Evolutionary conservation across 2,329 filamentous ascomycete species (phyloP), one percentile per base, ranked within the genome.

Genomic region (Sarocladiaceae sp.): DNA sequence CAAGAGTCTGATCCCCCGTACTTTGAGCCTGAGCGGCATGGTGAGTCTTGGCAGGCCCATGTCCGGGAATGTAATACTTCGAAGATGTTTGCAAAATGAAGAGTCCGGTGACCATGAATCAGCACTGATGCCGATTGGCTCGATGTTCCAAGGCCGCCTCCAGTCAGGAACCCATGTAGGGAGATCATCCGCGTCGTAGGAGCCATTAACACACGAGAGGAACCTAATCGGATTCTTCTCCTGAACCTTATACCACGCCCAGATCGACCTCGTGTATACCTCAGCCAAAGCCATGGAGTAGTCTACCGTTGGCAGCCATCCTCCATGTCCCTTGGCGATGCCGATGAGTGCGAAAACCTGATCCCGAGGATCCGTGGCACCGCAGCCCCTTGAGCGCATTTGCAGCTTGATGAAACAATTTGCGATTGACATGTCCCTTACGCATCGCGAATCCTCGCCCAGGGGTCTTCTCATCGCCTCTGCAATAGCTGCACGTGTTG

Each of bases 101-200:
- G 7, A 7, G 7, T 33, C 32, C 7, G 11, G 32, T 33, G 9
- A 9, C 10, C 32, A 16, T 9, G 26, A 9, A 7, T 33, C 15
- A 16, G 16, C 7, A 7, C 7, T 33, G 9, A 15, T 16, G 15
- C 9, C 15, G 32, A 33, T 9, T 10, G 32, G 32, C 32, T 16
- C 32, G 7, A 33, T 33, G 9, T 10, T 33, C 16, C 16, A 33
- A 6, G 32, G 32, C 15, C 32, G 9, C 16, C 32, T 59, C 63
- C 53, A 63, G 59, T 46, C 39, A 13, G 45, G 39, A 3, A 37
- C 45, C 45, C 45, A 46, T 7, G 39, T 33, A 4, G 45, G 45
- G 3, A 46, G 29, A 9, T 43, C 40, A 12, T 29, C n/a, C 6
- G 15, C 13, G 12, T 43, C 39, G 32, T 33, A 33, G 32, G 32